Base-by-base conservation (phyloP, 495 filamentous ascomycete genomes). In the Acidomyces sp. region DNA sequence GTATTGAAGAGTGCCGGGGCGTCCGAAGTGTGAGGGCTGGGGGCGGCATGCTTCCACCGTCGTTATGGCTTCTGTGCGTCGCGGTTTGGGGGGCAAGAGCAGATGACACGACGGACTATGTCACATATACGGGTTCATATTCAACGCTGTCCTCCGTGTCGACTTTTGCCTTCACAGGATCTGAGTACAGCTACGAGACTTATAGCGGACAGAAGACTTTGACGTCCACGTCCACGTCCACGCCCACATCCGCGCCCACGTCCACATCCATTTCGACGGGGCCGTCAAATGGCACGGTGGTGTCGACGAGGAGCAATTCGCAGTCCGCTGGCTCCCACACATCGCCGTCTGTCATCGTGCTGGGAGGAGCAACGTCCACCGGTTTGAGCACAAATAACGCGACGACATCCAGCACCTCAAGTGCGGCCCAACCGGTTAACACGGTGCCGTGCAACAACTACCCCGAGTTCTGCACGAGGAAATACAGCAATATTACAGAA, bases 401-500 rank as follows among this genome's bases (percentile, higher is more conserved):
- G 0, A 41, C 42, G 26, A 42, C 25, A 2, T 35, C 34, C 1
- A 39, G 43, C 11, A 55, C 57, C 1, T 35, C 39, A 10, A 53
- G 46, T 7, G 28, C 55, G 6, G 39, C 56, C 16, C 6, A 21
- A 17, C 48, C 59, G 3, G 38, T 45, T 12, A 64, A 62, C 45
- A 61, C 59, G 0, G 39, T 57, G n/a, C 56, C 85, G 3, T 96
- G 88, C 68, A 96, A 96, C 58, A 71, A 73, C 56, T 82, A 88
- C 51, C 61, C 74, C n/a, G 83, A 92, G 54, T 76, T 93, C 53
- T 96, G 88, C 61, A 57, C 55, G 6, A 70, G 85, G 33, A 75
- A 74, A 41, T 96, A 88, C 55, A 81, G 80, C 62, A 90, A 94
- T 58, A 82, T 96, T 56, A 90, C 86, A 39, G 67, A 83, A 54